Conservation (phyloP, 2,329 filamentous ascomycete species). For the Ascosphaera pollenicola region DNA sequence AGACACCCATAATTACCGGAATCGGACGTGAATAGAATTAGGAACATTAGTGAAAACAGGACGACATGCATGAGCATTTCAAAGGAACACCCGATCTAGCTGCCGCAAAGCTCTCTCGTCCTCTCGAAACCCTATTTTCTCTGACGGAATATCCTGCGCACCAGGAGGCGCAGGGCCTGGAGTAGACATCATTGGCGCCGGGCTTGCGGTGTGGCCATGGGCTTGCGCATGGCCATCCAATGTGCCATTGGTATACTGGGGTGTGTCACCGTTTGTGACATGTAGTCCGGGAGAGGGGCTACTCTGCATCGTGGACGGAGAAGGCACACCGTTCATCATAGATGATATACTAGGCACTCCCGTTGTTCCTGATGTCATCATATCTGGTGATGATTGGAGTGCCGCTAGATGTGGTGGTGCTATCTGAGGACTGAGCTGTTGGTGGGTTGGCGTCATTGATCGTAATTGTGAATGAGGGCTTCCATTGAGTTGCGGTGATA, state of each 20-base stretch:
- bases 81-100: constrained; percentile 31
- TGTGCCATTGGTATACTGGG: background rate
- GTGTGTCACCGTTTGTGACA: constrained; percentile 11
- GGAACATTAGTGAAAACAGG: background rate
- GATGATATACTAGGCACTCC: constrained; percentile 33
- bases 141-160: constrained; percentile 32
- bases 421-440: background rate
- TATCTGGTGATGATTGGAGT: background rate
- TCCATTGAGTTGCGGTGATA: background rate
- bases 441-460: background rate
- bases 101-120: constrained; percentile 44
- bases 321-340: constrained; percentile 18
- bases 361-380: constrained; percentile 7
- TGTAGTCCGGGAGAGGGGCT: constrained; percentile 6
- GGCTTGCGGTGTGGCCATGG: background rate
- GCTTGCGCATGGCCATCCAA: background rate
- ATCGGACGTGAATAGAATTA: background rate
- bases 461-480: background rate
- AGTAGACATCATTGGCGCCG: background rate
- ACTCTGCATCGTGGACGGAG: constrained; percentile 7
- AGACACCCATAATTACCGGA: too few relatives aligned
- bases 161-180: constrained; percentile 7
- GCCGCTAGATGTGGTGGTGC: background rate
- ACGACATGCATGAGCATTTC: constrained; percentile 6
- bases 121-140: constrained; percentile 36